A percentile compares a stretch with the other conserved stretches of the same genome.
These are phyloP conservation scores for Euphrasia arctica DNA, from an alignment of 305 asterid genomes.

Conservation along the genomic window DNA sequence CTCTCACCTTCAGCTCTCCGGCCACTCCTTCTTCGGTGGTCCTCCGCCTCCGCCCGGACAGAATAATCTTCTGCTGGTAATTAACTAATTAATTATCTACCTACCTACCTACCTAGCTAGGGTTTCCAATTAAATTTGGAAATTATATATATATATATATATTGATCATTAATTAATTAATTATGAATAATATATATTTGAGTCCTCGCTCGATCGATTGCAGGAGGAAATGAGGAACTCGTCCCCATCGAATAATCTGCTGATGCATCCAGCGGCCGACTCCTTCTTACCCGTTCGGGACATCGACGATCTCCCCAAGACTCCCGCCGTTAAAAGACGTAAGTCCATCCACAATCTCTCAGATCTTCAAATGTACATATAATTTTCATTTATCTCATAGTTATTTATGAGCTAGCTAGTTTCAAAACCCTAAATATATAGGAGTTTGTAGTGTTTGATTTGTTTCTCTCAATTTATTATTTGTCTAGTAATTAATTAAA, in stretches of 20 bases:
- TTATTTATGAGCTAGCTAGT: background rate
- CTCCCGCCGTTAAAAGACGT: slow-evolving; percentile 94
- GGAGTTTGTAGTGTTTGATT: no score
- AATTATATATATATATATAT: background rate
- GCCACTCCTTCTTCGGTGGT: slow-evolving; percentile 55
- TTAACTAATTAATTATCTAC: background rate
- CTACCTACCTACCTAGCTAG: slow-evolving; percentile 3
- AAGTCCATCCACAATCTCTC: slow-evolving; percentile 20
- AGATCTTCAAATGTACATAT: background rate
- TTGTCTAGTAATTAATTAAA: no score
- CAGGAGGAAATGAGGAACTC: slow-evolving; percentile 78
- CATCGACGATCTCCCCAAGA: slow-evolving; percentile 87
- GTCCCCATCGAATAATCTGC: slow-evolving; percentile 59
- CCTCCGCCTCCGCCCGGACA: slow-evolving; percentile 47
- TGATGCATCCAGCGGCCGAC: slow-evolving; percentile 48
- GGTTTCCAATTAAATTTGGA: slow-evolving; percentile 25
- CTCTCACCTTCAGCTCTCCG: slow-evolving; percentile 64
- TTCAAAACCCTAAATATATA: background rate
- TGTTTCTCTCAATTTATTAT: background rate
- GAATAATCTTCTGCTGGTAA: slow-evolving; percentile 59
- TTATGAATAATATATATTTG: no score
- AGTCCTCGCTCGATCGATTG: background rate
- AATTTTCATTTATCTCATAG: no score
- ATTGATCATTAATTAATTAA: no score
- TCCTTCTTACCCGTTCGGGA: slow-evolving; percentile 66